These are phyloP conservation scores for Ascochyta pisi DNA, from an alignment of 2,329 filamentous ascomycete species.

Conservation along the genomic window DNA sequence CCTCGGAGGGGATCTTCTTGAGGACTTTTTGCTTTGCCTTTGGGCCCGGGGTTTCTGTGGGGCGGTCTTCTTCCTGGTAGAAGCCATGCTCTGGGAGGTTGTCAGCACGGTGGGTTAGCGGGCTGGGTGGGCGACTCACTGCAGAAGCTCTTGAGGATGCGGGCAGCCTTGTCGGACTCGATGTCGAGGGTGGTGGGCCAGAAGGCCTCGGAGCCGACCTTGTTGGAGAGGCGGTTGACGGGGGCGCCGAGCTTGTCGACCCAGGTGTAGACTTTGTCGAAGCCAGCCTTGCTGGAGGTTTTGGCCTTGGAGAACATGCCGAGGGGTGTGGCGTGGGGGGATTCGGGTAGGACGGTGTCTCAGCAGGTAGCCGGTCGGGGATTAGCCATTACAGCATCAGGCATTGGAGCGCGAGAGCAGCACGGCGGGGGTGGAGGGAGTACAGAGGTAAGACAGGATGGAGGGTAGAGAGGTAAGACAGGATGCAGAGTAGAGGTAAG, in stretches of 20 bases:
- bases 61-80: constrained; percentile 63
- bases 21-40: constrained; percentile 69
- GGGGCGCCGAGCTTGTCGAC: constrained; percentile 75
- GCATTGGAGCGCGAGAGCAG: constrained; percentile 14
- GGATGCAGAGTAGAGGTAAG: too few relatives aligned
- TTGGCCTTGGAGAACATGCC: constrained; percentile 48
- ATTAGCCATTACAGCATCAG: constrained; percentile 33
- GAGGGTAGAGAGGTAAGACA: too few relatives aligned
- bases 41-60: constrained; percentile 55
- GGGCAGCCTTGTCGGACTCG: constrained; percentile 89
- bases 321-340: constrained; percentile 4
- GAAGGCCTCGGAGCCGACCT: constrained; percentile 80
- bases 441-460: background rate
- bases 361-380: constrained; percentile 22
- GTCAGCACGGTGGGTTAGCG: constrained; percentile 22
- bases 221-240: constrained; percentile 82
- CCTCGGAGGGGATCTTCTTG: constrained; percentile 83
- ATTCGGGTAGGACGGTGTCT: constrained; percentile 25
- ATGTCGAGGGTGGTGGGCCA: constrained; percentile 86
- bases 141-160: constrained; percentile 90
- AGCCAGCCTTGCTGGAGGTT: constrained; percentile 54
- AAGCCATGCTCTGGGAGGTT: constrained; percentile 67
- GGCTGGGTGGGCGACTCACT: constrained; percentile 61
- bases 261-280: constrained; percentile 74
- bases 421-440: constrained; percentile 7